phyloP scores from a whole-genome alignment of 768 basidiomycete species.

The Lactifluus subvellereus region DNA sequence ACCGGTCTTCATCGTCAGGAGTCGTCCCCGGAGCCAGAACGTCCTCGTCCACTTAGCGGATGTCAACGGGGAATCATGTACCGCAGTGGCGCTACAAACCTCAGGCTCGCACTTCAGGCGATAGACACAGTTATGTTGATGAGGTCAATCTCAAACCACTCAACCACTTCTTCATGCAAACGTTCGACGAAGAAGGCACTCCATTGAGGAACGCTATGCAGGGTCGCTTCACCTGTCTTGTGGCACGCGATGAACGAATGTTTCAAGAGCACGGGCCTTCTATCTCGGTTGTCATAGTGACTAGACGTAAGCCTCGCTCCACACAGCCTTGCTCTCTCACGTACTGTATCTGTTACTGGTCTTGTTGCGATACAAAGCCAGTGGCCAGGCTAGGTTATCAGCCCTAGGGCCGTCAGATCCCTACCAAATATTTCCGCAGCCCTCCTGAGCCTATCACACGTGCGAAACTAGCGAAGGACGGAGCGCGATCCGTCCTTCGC shows the following conservation, averaged over 20 bases:
- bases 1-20: neutral
- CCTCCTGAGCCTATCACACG: conserved; percentile 71
- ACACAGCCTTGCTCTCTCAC: conserved; percentile 14
- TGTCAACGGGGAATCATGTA: neutral
- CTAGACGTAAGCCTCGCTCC: conserved; percentile 41
- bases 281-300: conserved; percentile 48
- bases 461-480: conserved; percentile 70
- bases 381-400: conserved; percentile 84
- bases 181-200: conserved; percentile 54
- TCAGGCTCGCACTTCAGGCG: neutral
- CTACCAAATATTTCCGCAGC: conserved; percentile 70
- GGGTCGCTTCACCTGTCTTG: conserved; percentile 49
- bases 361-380: conserved; percentile 28
- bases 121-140: conserved; percentile 38
- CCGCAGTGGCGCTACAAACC: neutral
- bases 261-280: conserved; percentile 69
- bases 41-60: neutral
- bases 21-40: neutral
- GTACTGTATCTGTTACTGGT: conserved; percentile 3
- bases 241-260: conserved; percentile 54
- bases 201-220: conserved; percentile 56
- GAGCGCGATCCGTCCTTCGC: conserved; percentile 66
- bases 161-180: conserved; percentile 54
- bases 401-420: conserved; percentile 75
- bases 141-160: conserved; percentile 58